Percentiles rank a stretch among this genome's conserved stretches.
Evolutionary conservation across 2,329 filamentous ascomycete genomes (phyloP).

Genomic region (Fusarium bactridioides): DNA sequence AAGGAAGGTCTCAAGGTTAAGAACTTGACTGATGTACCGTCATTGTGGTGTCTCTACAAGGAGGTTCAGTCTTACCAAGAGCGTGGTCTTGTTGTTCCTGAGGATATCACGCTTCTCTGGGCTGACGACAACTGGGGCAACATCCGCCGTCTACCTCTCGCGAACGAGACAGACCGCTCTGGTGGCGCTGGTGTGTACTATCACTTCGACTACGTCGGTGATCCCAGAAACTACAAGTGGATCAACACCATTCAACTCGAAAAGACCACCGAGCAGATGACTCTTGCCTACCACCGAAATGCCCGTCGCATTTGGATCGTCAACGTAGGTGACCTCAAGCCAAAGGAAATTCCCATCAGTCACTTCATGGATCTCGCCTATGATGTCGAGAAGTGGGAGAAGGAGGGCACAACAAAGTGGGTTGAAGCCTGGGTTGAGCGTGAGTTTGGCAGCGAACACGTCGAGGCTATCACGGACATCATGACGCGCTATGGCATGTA

Average conservation of each 20-base stretch:
- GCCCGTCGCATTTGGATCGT: conserved; percentile 68
- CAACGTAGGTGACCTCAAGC: conserved; percentile 70
- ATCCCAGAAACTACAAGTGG: conserved; percentile 67
- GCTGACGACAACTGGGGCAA: conserved; percentile 71
- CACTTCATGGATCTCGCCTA: conserved; percentile 67
- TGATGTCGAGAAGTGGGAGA: conserved; percentile 52
- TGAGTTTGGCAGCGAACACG: conserved; percentile 58
- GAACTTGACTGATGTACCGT: conserved; percentile 41
- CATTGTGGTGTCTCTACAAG: conserved; percentile 72
- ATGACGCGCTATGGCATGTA: conserved; percentile 62
- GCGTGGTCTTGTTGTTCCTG: conserved; percentile 63
- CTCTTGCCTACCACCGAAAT: conserved; percentile 56
- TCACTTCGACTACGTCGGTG: conserved; percentile 70
- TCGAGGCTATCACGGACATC: conserved; percentile 53
- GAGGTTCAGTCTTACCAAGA: conserved; percentile 72
- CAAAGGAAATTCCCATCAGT: conserved; percentile 62
- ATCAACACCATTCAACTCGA: conserved; percentile 56
- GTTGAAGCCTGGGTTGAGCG: conserved; percentile 57
- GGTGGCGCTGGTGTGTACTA: conserved; percentile 68
- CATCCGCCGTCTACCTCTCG: conserved; percentile 64
- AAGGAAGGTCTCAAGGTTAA: conserved; percentile 4
- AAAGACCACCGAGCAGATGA: conserved; percentile 50
- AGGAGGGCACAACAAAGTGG: conserved; percentile 49
- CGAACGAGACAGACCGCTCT: conserved; percentile 59
- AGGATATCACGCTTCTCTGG: conserved; percentile 69